Evolutionary conservation across 108 stramenopile genomes (phyloP).

Genomic region (Halocafeteria seosinensis): DNA sequence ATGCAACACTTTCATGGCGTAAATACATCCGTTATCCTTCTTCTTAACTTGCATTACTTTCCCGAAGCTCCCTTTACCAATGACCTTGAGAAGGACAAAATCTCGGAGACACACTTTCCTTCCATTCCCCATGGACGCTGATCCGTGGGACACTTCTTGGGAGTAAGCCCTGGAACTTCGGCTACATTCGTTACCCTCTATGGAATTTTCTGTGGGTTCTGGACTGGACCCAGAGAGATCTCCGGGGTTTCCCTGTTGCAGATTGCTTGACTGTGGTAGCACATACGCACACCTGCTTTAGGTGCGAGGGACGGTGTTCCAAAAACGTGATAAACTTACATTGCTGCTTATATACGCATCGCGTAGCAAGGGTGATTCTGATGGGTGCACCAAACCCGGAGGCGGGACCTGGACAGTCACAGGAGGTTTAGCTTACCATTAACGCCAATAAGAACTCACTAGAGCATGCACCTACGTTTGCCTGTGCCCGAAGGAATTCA

Average conservation of each 20-base stretch:
- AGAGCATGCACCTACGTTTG: not conserved
- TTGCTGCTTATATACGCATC: not conserved
- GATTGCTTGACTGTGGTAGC: too few species aligned
- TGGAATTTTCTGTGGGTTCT: too few species aligned
- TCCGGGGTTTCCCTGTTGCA: too few species aligned
- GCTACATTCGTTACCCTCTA: too few species aligned
- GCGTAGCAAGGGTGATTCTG: not conserved
- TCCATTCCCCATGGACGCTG: too few species aligned
- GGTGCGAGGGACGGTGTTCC: too few species aligned
- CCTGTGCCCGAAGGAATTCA: not conserved
- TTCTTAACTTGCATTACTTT: conserved; percentile 32
- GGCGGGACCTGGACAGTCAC: not conserved
- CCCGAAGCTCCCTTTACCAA: conserved; percentile 38
- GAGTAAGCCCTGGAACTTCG: too few species aligned
- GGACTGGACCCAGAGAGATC: too few species aligned
- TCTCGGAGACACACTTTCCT: not conserved
- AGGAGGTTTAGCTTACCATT: not conserved
- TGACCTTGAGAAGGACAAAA: conserved; percentile 53
- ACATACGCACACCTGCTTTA: too few species aligned
- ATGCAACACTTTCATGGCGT: conserved; percentile 35
- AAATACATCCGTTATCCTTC: conserved; percentile 16
- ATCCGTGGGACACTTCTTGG: too few species aligned
- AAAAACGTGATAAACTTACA: too few species aligned
- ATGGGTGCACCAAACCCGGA: not conserved
- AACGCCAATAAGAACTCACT: not conserved